phyloP scores from a whole-genome alignment of 495 filamentous ascomycete species.

The Penicillium angulare region DNA sequence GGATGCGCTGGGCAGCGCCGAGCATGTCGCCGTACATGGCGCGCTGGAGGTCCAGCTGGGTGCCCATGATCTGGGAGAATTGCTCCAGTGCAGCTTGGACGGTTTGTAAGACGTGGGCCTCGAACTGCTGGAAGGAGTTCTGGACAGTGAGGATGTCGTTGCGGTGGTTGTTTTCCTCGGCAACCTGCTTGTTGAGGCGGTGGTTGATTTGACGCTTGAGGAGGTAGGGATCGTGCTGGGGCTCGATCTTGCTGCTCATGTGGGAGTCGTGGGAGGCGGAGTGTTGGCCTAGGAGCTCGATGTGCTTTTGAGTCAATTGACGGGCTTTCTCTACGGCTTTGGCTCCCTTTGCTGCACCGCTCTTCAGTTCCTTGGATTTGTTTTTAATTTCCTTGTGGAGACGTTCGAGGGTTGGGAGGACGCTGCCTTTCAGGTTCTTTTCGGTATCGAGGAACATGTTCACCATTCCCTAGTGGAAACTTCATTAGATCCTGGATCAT shows the following conservation, averaged over 20 bases:
- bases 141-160: conserved; percentile 88
- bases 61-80: conserved; percentile 72
- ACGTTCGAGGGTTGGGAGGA: conserved; percentile 83
- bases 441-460: conserved; percentile 87
- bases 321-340: conserved; percentile 93
- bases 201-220: conserved; percentile 77
- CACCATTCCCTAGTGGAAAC: conserved; percentile 60
- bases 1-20: conserved; percentile 70
- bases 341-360: conserved; percentile 79
- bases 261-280: conserved; percentile 71
- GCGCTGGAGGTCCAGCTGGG: conserved; percentile 77
- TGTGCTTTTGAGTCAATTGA: conserved; percentile 84
- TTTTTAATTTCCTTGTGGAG: conserved; percentile 95
- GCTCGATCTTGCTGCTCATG: conserved; percentile 60
- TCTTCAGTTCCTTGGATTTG: conserved; percentile 82
- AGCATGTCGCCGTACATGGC: conserved; percentile 82
- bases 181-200: conserved; percentile 83
- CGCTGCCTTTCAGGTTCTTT: conserved; percentile 75
- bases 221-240: conserved; percentile 82
- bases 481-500: not conserved
- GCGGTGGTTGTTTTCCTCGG: conserved; percentile 91
- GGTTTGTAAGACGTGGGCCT: conserved; percentile 79
- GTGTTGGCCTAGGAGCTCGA: conserved; percentile 86
- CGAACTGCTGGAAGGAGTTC: conserved; percentile 83
- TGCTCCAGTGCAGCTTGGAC: conserved; percentile 77